Conservation (phyloP, 805 yeast genomes). For the Schizosaccharomyces osmophilus region DNA sequence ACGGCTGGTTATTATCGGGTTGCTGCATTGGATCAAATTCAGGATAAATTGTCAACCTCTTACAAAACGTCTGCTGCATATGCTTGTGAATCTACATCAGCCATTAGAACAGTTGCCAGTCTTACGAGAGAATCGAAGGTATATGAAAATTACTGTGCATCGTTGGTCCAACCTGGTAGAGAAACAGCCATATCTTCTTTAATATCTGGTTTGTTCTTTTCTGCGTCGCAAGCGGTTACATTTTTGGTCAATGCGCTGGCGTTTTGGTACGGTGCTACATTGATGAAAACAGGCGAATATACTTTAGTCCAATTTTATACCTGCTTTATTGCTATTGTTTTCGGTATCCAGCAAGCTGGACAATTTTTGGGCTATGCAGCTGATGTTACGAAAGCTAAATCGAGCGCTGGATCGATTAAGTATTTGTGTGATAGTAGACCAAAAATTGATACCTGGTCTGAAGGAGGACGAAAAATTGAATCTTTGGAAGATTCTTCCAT, state of each 20-base stretch:
- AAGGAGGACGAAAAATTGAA: slow-evolving; percentile 12
- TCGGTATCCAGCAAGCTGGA: slow-evolving; percentile 22
- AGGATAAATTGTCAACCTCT: slow-evolving; percentile 17
- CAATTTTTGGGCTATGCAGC: slow-evolving; percentile 19
- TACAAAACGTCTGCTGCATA: slow-evolving; percentile 18
- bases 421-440: slow-evolving; percentile 15
- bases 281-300: slow-evolving; percentile 13
- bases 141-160: slow-evolving; percentile 10
- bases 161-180: slow-evolving; percentile 5
- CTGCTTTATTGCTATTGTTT: slow-evolving; percentile 16
- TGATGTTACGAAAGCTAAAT: slow-evolving; percentile 20
- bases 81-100: slow-evolving; percentile 19
- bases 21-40: slow-evolving; percentile 13
- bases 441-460: slow-evolving; percentile 14
- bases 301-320: slow-evolving; percentile 16
- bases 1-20: slow-evolving; percentile 19
- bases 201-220: slow-evolving; percentile 14
- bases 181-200: slow-evolving; percentile 5
- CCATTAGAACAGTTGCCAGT: slow-evolving; percentile 20
- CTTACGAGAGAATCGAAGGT: slow-evolving; percentile 20
- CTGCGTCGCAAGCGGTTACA: slow-evolving; percentile 16
- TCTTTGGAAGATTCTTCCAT: slow-evolving; percentile 16
- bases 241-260: slow-evolving; percentile 19
- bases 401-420: slow-evolving; percentile 15
- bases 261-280: slow-evolving; percentile 21